Conservation (phyloP, 75 land plant species). For the Pseudotsuga menziesii region DNA sequence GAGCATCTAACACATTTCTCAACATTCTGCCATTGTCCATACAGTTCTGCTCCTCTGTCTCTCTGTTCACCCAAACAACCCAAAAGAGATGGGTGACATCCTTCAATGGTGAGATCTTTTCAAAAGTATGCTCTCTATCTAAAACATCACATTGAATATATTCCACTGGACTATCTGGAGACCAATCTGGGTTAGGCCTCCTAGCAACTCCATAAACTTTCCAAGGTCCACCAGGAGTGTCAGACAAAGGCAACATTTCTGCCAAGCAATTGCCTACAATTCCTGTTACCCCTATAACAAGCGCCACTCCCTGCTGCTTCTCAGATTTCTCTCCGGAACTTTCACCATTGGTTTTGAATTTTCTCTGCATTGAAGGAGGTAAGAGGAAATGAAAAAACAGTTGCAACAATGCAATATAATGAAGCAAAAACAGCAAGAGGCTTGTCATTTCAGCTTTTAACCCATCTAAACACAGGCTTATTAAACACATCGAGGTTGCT, state of each 20-base stretch:
- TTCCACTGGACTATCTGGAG: constrained; percentile 22
- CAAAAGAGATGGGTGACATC: constrained; percentile 81
- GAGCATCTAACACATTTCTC: constrained; percentile 49
- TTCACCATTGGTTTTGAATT: background rate
- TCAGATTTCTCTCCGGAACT: background rate
- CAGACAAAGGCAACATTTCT: constrained; percentile 51
- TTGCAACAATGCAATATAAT: background rate
- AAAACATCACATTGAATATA: constrained; percentile 56
- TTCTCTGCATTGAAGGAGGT: background rate
- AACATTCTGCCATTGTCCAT: constrained; percentile 49
- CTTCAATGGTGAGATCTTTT: constrained; percentile 47
- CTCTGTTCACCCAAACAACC: constrained; percentile 38
- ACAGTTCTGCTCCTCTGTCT: constrained; percentile 39
- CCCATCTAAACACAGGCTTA: too few relatives aligned
- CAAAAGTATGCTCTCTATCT: constrained; percentile 30
- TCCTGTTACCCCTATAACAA: constrained; percentile 60
- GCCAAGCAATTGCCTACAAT: constrained; percentile 68
- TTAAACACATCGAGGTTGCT: too few relatives aligned
- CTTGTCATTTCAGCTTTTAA: background rate
- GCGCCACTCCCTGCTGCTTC: constrained; percentile 21
- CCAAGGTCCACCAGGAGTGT: constrained; percentile 76
- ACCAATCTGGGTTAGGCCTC: constrained; percentile 32
- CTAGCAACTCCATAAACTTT: constrained; percentile 72
- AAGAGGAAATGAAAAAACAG: background rate
- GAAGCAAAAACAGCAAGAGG: background rate